Percentiles rank a stretch among this genome's conserved stretches.
Conservation (phyloP, 83 land plant genomes). For the Isoetes engelmannii region DNA sequence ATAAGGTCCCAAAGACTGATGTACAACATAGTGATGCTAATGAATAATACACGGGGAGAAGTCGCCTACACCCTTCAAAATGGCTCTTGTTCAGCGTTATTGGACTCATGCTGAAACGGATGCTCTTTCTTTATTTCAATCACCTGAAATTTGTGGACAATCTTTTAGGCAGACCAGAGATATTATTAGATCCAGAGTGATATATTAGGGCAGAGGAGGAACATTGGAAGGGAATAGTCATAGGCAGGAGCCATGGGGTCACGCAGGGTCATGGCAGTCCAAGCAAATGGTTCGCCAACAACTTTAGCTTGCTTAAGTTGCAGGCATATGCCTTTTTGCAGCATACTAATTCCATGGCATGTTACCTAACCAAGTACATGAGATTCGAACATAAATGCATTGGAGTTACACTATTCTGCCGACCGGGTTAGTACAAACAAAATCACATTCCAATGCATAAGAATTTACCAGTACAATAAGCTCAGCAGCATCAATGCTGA, state of each 20-base stretch:
- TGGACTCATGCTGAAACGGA: too few relatives aligned
- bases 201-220: too few relatives aligned
- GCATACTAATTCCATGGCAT: neutral
- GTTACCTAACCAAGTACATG: neutral
- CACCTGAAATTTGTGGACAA: too few relatives aligned
- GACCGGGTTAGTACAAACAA: neutral
- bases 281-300: neutral
- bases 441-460: neutral
- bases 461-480: constrained; percentile 66
- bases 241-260: too few relatives aligned
- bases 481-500: constrained; percentile 71
- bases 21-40: neutral
- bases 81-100: too few relatives aligned
- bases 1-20: neutral
- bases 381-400: neutral
- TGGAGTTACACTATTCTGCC: neutral
- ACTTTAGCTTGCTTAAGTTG: neutral
- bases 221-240: too few relatives aligned
- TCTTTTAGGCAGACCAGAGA: too few relatives aligned
- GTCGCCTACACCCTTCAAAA: too few relatives aligned
- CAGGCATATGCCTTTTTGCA: neutral
- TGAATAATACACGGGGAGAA: neutral
- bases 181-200: too few relatives aligned
- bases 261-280: neutral
- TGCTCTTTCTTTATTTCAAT: too few relatives aligned